phyloP scores from a whole-genome alignment of 345 rosid species.

The Eucalyptus victrix region DNA sequence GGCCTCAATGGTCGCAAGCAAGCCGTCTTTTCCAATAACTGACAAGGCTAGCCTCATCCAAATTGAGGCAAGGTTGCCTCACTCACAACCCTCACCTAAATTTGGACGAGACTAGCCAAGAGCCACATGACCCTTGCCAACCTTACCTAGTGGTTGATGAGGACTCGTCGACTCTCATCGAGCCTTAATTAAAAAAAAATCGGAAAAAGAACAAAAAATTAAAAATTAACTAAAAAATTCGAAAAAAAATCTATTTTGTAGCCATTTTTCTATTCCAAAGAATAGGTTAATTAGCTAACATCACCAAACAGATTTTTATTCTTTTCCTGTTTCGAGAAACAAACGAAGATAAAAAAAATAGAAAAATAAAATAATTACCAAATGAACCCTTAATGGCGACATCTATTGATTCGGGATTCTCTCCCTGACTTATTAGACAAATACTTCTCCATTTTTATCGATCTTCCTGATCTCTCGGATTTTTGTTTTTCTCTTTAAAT shows the following conservation, averaged over 20 bases:
- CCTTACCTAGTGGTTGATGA: too few relatives aligned
- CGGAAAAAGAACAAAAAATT: too few relatives aligned
- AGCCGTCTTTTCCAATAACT: too few relatives aligned
- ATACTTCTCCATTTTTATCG: background rate
- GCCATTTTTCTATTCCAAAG: accelerated
- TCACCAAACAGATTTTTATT: too few relatives aligned
- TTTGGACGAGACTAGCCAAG: too few relatives aligned
- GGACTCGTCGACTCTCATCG: accelerated
- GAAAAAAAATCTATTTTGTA: accelerated
- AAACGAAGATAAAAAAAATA: too few relatives aligned
- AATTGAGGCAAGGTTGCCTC: background rate
- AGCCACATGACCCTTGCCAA: accelerated
- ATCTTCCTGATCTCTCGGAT: background rate
- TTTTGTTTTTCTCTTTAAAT: background rate
- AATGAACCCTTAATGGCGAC: accelerated
- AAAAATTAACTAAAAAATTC: accelerated
- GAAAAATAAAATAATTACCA: too few relatives aligned
- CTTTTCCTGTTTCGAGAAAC: accelerated
- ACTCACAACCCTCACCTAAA: background rate
- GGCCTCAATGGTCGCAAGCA: accelerated
- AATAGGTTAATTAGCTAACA: too few relatives aligned
- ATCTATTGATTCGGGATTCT: too few relatives aligned
- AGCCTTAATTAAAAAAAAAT: too few relatives aligned
- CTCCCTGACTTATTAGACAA: background rate
- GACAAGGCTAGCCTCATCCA: accelerated